Base-by-base conservation (phyloP, 495 filamentous ascomycete species). In the Aspergillus bridgeri region DNA sequence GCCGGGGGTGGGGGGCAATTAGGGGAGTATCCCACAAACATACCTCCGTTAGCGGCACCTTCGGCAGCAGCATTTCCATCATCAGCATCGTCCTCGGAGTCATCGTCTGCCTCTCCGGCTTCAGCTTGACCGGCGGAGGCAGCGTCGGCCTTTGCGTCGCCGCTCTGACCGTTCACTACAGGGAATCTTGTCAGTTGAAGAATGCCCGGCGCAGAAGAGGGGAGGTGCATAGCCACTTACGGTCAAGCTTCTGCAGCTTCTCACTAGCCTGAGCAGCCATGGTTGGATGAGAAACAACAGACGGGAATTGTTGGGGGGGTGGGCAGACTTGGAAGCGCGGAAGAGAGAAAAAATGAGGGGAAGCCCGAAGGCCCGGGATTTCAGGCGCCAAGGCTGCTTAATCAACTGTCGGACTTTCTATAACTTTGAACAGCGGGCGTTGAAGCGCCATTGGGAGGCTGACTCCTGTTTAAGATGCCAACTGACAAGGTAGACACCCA, bases 81-180 rank as follows among this genome's bases (percentile, higher is more conserved):
- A 19, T 83, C 82, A 42, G 77, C 78, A 27, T 79, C 81, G 48
- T 90, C 87, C 27, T 89, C 86, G 23, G 85, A 87, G 46, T 89
- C 86, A 53, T 89, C 87, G 53, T 82, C 82, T 20, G 78, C 83
- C 57, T 82, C 79, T 53, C 65, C 75, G 50, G 71, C 53, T 61
- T 62, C 68, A 29, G 67, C 61, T 57, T 75, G 69, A 51, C 51
- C 68, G 38, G 68, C 66, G 53, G 76, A 74, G 45, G 79, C 67
- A 54, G 71, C 67, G 42, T 70, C 66, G 49, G 67, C 65, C 53
- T 79, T 71, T 7, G 72, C 73, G 23, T 77, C 70, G 65, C 80
- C 81, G 60, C 71, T 75, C 51, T 81, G 79, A 61, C 73, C 76
- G 63, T 78, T 79, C 60, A 78, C 76, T 77, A 66, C 67, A 54